A percentile compares a stretch with the other conserved stretches of the same genome.
Evolutionary conservation across 1,139 yeast species (phyloP).

Genomic region (Saccharomyces uvarum): DNA sequence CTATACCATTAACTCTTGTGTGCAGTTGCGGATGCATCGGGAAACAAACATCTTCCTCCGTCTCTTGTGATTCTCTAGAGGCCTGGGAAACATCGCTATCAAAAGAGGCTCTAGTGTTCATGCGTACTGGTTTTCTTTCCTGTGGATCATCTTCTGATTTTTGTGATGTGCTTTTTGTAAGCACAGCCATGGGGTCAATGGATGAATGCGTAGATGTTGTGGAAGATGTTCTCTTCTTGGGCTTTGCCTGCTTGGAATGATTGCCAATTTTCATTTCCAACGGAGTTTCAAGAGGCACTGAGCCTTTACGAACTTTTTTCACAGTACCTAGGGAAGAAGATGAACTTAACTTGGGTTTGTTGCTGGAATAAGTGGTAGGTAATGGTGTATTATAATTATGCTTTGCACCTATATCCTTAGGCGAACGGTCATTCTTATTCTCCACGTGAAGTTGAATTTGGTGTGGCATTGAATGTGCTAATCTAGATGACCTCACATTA

Average conservation of each 20-base stretch:
- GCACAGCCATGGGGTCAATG: not conserved
- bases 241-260: not conserved
- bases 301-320: not conserved
- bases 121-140: constrained; percentile 8
- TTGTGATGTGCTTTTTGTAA: constrained; percentile 9
- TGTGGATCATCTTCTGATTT: constrained; percentile 2
- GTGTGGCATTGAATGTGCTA: constrained; percentile 16
- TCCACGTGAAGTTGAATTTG: constrained; percentile 1
- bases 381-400: not conserved
- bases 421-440: not conserved
- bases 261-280: not conserved
- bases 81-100: constrained; percentile 70
- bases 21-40: constrained; percentile 74
- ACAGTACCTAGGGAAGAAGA: not conserved
- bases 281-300: not conserved
- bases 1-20: constrained; percentile 59
- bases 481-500: constrained; percentile 18
- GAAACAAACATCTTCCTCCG: constrained; percentile 96
- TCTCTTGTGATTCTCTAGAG: constrained; percentile 68
- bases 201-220: constrained; percentile 6
- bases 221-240: constrained; percentile 6
- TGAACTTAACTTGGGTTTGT: not conserved
- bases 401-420: not conserved
- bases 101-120: constrained; percentile 31
- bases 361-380: not conserved